Base-by-base conservation (phyloP, 129 eudicot genomes). In the Ambrosia artemisiifolia region DNA sequence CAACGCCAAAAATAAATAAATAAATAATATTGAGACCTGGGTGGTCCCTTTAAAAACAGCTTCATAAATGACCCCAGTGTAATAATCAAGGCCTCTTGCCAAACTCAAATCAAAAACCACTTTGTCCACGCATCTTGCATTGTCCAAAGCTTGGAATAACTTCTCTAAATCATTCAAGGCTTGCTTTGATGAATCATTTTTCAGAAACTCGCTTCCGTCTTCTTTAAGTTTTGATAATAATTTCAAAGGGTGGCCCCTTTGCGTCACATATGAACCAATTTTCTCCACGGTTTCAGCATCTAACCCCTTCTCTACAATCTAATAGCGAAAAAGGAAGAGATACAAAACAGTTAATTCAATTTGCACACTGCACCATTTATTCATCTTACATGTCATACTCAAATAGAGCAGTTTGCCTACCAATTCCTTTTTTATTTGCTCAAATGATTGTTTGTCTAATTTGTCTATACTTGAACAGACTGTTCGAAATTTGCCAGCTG, bases 31-130 rank as follows among this genome's bases (percentile, higher is more conserved):
- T 7, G 6, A 6, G 28, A 88, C 99, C 97, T 94, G 96, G n/a
- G 97, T 83, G 7, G 83, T 88, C 49, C 99, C 97, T 75, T 94
- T 90, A 24, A 94, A 88, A 73, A 84, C 97, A 61, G 96, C 96
- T 83, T 94, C 99, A 20, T 75, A 90, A 80, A 94, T 88, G 72
- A 94, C 99, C 34, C 99, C 99, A 11, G 96, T 94, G 75, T 94
- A 94, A 76, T 94, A 94, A 80, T 94, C 99, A 35, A 94, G 88
- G 10, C 99, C 99, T 86, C 99, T 88, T 30, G 99, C 99, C 75
- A 94, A 86, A 75, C 99, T 94, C 77, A 94, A 69, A 82, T 95
- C 97, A 57, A 94, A 72, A 57, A 88, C 86, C 59, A 94, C 87
- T 84, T 79, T 94, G 77, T 79, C 82, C 3, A 87, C 72, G 47